phyloP scores from a whole-genome alignment of 768 basidiomycete genomes.

The Podaxis pistillaris region DNA sequence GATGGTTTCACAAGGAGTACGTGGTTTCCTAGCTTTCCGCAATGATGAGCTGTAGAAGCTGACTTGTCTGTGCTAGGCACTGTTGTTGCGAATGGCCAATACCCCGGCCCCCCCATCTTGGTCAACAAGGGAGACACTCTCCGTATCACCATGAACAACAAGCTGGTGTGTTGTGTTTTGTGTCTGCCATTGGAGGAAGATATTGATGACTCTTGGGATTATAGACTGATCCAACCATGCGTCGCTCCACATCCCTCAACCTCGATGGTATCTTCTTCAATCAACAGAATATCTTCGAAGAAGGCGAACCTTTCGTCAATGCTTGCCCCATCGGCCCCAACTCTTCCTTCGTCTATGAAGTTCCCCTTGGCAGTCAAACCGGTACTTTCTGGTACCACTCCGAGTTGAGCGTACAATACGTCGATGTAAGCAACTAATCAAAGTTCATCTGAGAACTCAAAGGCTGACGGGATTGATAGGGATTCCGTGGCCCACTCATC shows the following conservation, averaged over 20 bases:
- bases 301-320: slow-evolving; percentile 28
- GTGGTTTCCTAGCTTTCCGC: neutral
- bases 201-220: neutral
- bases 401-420: slow-evolving; percentile 12
- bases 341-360: slow-evolving; percentile 42
- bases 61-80: slow-evolving; percentile 16
- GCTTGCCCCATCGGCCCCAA: slow-evolving; percentile 47
- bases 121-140: slow-evolving; percentile 25
- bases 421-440: slow-evolving; percentile 5
- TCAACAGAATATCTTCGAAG: slow-evolving; percentile 18
- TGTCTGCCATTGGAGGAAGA: slow-evolving; percentile 10
- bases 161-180: slow-evolving; percentile 25
- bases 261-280: slow-evolving; percentile 37
- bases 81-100: slow-evolving; percentile 26
- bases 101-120: slow-evolving; percentile 30
- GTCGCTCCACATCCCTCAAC: slow-evolving; percentile 34
- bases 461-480: slow-evolving; percentile 21
- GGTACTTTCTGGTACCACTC: slow-evolving; percentile 28
- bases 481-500: slow-evolving; percentile 41
- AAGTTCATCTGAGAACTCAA: neutral
- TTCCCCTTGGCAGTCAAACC: slow-evolving; percentile 24
- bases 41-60: neutral
- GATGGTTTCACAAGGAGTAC: slow-evolving; percentile 34
- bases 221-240: slow-evolving; percentile 48
- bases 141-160: neutral